Conservation (phyloP, 768 basidiomycete species). For the Leccinum disarticulatum region DNA sequence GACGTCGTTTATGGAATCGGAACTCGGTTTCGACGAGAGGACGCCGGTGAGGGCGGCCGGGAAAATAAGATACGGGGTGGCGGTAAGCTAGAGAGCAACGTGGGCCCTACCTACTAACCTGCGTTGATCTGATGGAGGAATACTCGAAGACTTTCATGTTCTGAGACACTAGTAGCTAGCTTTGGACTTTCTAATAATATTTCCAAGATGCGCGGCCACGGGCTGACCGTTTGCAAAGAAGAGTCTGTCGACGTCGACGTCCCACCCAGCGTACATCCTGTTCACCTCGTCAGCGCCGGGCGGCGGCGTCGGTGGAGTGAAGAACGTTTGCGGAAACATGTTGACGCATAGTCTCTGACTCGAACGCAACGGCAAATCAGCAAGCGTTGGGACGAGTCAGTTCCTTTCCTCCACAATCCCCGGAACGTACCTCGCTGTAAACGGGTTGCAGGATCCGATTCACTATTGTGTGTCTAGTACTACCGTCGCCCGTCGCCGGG, state of each 20-base stretch:
- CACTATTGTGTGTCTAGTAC: neutral
- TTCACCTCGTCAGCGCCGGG: neutral
- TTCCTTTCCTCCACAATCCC: neutral
- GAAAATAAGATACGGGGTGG: too few relatives aligned
- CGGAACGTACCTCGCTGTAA: neutral
- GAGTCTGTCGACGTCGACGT: neutral
- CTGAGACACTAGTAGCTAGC: too few relatives aligned
- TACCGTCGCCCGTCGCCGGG: conserved; percentile 18
- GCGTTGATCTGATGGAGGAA: too few relatives aligned
- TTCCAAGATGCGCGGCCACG: too few relatives aligned
- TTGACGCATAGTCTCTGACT: neutral
- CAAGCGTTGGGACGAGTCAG: neutral
- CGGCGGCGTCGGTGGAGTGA: neutral
- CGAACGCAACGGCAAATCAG: neutral
- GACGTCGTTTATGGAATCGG: too few relatives aligned
- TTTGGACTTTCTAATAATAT: too few relatives aligned
- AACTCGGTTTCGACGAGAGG: too few relatives aligned
- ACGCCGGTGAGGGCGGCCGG: too few relatives aligned
- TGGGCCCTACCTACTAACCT: too few relatives aligned
- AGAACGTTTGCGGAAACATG: neutral
- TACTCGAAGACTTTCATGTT: too few relatives aligned
- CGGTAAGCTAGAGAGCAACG: too few relatives aligned
- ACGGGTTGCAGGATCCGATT: neutral
- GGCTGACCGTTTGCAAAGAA: neutral
- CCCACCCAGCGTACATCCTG: neutral